A percentile compares a stretch with the other conserved stretches of the same genome.
These are phyloP conservation scores for Parietichytrium sp. DNA, from an alignment of 108 stramenopile genomes.

Conservation along the genomic window DNA sequence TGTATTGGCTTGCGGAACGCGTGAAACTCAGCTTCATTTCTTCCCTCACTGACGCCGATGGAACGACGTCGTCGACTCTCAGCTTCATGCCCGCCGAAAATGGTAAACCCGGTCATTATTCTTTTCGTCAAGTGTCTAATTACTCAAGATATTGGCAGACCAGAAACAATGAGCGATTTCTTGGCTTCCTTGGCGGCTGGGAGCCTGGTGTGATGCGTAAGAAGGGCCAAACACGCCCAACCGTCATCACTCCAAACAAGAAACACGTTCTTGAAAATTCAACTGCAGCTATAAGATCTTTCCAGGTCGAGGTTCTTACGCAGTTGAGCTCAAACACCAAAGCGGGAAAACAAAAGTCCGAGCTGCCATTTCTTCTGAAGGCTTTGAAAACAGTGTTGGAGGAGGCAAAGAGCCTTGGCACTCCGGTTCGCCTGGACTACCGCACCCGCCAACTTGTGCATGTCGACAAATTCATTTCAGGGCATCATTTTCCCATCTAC, in stretches of 20 bases:
- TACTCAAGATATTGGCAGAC: not conserved
- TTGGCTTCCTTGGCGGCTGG: not conserved
- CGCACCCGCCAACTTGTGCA: not conserved
- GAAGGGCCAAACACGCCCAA: no score
- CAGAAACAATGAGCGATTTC: not conserved
- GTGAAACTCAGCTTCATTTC: no score
- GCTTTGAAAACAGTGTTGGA: no score
- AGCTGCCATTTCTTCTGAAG: not conserved
- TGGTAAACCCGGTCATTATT: not conserved
- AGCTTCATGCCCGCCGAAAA: no score
- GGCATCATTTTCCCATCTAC: not conserved
- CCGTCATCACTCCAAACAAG: no score
- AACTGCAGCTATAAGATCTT: no score
- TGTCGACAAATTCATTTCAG: not conserved
- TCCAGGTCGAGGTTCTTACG: not conserved
- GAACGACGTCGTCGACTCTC: not conserved
- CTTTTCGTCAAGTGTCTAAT: not conserved
- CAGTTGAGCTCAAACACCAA: not conserved
- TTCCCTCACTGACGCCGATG: not conserved
- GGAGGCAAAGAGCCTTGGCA: no score
- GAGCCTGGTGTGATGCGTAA: no score
- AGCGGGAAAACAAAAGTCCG: not conserved
- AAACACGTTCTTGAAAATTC: no score
- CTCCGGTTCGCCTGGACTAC: not conserved
- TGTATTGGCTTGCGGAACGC: constrained; percentile 26